Evolutionary conservation across 202 grass and related monocot genomes (phyloP).

Genomic region (Setaria viridis): DNA sequence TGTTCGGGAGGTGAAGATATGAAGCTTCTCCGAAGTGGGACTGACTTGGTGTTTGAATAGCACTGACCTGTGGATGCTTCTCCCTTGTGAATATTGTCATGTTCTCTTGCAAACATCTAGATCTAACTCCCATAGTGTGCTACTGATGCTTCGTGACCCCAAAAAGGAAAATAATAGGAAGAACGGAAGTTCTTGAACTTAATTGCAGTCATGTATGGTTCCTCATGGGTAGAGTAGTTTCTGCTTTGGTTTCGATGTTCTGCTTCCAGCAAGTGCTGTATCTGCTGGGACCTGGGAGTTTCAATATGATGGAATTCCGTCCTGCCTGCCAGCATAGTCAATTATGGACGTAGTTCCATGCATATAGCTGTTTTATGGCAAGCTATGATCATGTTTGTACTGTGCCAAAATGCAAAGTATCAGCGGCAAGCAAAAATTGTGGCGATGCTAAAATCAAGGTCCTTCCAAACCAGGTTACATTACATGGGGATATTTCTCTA

Average conservation of each 20-base stretch:
- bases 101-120: neutral
- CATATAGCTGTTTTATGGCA: neutral
- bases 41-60: neutral
- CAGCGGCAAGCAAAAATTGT: neutral
- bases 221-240: neutral
- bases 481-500: slow-evolving; percentile 5
- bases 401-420: neutral
- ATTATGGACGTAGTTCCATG: neutral
- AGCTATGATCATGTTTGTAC: neutral
- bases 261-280: neutral
- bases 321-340: neutral
- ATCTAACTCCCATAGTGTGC: neutral
- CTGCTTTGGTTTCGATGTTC: neutral
- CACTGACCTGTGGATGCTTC: neutral
- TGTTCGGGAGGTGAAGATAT: slow-evolving; percentile 91
- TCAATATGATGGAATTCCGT: neutral
- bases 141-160: neutral
- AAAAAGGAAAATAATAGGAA: neutral
- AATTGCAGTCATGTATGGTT: neutral
- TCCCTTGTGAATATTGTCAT: slow-evolving; percentile 40
- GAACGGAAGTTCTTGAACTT: neutral
- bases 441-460: too few species aligned
- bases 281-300: neutral
- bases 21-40: slow-evolving; percentile 18
- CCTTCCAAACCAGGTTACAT: neutral